Base-by-base conservation (phyloP, 805 yeast species). In the Candida wancherniae region DNA sequence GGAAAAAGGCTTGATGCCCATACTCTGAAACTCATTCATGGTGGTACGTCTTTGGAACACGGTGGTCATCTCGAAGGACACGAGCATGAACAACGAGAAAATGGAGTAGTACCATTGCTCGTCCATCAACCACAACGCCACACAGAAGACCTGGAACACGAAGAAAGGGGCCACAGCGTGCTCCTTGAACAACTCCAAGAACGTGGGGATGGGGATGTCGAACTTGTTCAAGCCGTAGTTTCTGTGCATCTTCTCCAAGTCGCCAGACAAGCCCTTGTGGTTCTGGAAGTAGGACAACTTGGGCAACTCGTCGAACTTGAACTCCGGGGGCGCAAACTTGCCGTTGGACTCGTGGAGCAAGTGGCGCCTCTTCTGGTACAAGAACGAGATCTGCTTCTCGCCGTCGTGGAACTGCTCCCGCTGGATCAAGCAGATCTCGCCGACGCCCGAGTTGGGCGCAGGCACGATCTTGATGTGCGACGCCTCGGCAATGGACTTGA, bases 141-240 rank as follows among this genome's bases (percentile, higher is more conserved):
- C 94, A 54, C 97, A 88, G 57, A 92, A 92, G 35, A 92, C 71
- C 66, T 92, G 98, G 68, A 92, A 92, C 15, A 92, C 95, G 49
- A 92, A 92, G 57, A 92, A 85, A 9, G 98, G 98, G 9, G 98
- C 97, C 22, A 92, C 88, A 8, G 97, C 97, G 56, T 92, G 98
- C 61, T 92, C 97, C 53, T 85, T 81, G 68, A 92, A 92, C 49
- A 92, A 69, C 58, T 90, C 97, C 34, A 73, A 42, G 48, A 92
- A 90, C 0, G 95, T 75, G 29, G 98, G 98, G 33, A 92, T 73
- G 18, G 98, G 98, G 44, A 92, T 90, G 53, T 92, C 98, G 53
- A 92, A 92, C 44, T 73, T 73, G 64, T 92, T 92, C 44, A 69
- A 69, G 31, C 98, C 98, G 54, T 80, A 92, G 37, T 74, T 62